Evolutionary conservation across 2,329 filamentous ascomycete genomes (phyloP).

Genomic region (Samsoniella hepiali): DNA sequence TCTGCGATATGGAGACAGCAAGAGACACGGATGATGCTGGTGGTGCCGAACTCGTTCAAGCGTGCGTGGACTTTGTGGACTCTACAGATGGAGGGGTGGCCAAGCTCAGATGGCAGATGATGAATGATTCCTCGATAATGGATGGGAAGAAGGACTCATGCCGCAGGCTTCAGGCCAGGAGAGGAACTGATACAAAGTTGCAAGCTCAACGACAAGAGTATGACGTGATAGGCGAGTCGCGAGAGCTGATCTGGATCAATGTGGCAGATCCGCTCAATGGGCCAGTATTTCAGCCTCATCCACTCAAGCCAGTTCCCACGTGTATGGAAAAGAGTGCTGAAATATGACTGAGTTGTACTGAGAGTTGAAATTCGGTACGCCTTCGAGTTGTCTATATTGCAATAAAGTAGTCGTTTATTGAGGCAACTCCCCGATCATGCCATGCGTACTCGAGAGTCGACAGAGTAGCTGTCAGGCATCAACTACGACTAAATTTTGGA

Average conservation of each 20-base stretch:
- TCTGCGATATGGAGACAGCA: slow-evolving; percentile 43
- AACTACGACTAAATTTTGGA: too few relatives aligned
- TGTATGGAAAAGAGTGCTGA: slow-evolving; percentile 31
- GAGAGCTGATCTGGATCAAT: slow-evolving; percentile 45
- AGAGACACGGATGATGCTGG: slow-evolving; percentile 29
- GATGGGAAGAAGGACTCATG: neutral
- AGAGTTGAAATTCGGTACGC: neutral
- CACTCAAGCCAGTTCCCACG: slow-evolving; percentile 49
- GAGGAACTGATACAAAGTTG: neutral
- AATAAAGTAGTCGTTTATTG: too few relatives aligned
- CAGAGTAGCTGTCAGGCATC: too few relatives aligned
- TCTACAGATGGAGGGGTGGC: slow-evolving; percentile 46
- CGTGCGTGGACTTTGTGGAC: slow-evolving; percentile 43
- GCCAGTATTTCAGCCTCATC: slow-evolving; percentile 45
- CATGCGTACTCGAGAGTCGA: too few relatives aligned
- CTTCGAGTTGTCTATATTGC: neutral
- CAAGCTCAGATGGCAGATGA: slow-evolving; percentile 39
- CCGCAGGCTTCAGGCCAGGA: neutral
- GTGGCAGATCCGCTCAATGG: slow-evolving; percentile 47
- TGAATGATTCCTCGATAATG: neutral
- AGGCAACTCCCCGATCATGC: too few relatives aligned
- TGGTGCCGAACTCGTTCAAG: slow-evolving; percentile 33
- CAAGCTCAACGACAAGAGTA: slow-evolving; percentile 24
- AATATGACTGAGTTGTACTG: neutral
- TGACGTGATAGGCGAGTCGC: neutral